Evolutionary conservation across 2,329 filamentous ascomycete species (phyloP), one percentile per base, ranked within the genome.

Genomic region (Calonectria pseudoreteaudii): DNA sequence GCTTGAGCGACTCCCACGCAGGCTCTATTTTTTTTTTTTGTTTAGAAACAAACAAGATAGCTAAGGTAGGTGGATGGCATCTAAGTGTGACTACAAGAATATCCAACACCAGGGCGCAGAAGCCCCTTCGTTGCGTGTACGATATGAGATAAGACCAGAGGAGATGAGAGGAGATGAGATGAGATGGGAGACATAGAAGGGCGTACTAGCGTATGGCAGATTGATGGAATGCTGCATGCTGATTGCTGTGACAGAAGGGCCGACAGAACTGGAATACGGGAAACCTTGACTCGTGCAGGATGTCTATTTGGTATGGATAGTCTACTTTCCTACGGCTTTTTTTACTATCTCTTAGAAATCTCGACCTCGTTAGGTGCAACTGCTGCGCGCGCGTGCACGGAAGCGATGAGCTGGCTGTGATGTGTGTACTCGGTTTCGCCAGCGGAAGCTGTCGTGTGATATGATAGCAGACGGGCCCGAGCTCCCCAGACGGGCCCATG

Each of bases 191-290:
- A 49, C 28, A 41, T 31, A 52, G 62, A 67, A 30, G 49, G 36
- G 20, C 56, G 58, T 20, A 26, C 23, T 50, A 23, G 60, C 50
- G 38, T 10, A 26, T 52, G 49, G 58, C 38, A 66, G 38, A 72
- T 65, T 66, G 66, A 31, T 28, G 65, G 70, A 52, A 72, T 65
- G 58, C 65, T 66, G 28, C 34, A 26, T 67, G n/a, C 66, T 44
- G 23, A 50, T 23, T 56, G 56, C 67, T 70, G 49, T 41, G 50
- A 72, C 65, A 31, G 70, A 68, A 65, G 38, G 65, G 28, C 53
- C 66, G 41, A 70, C 60, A 73, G 71, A 66, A 73, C 60, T 66
- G 66, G 71, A 69, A 69, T 50, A 72, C 41, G 23, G 28, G 56
- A 65, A 56, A 44, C 65, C 20, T 36, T 62, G 30, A 53, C 30